A percentile compares a stretch with the other conserved stretches of the same genome.
Evolutionary conservation across 148 eudicot genomes (phyloP).

Genomic region (Rhododendron vialii): DNA sequence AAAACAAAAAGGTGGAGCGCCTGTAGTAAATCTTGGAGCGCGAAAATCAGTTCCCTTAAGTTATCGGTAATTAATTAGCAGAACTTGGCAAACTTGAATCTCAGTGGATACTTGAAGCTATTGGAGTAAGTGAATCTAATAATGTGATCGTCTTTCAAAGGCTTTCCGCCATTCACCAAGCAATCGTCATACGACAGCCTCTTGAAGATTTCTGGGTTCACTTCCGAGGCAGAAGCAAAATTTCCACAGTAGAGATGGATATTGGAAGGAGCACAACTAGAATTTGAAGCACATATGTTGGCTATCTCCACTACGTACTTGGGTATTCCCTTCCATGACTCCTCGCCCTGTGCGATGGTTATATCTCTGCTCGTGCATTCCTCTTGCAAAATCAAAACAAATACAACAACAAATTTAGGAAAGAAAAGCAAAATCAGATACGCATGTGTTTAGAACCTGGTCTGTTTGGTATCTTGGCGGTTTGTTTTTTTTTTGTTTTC

Average conservation of each 20-base stretch:
- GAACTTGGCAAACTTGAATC: neutral
- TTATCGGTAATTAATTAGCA: neutral
- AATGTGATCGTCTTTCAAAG: neutral
- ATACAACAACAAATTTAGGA: neutral
- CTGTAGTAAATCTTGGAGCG: too few relatives aligned
- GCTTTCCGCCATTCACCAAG: neutral
- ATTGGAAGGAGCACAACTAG: neutral
- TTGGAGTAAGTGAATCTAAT: neutral
- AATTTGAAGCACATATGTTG: neutral
- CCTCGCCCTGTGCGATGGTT: neutral
- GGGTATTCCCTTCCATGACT: neutral
- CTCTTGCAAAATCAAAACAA: neutral
- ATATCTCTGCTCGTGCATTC: neutral
- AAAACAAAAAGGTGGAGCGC: too few relatives aligned
- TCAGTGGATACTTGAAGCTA: neutral
- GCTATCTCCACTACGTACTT: neutral
- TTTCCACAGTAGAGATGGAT: neutral
- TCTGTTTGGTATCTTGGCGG: too few relatives aligned
- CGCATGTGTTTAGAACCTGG: too few relatives aligned
- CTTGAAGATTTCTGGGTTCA: neutral
- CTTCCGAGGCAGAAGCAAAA: neutral
- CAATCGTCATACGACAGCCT: neutral
- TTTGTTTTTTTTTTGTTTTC: too few relatives aligned
- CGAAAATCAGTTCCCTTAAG: too few relatives aligned
- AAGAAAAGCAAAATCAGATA: neutral